phyloP scores from a whole-genome alignment of 2,329 filamentous ascomycete species.

The Aaosphaeria pasadenensis region DNA sequence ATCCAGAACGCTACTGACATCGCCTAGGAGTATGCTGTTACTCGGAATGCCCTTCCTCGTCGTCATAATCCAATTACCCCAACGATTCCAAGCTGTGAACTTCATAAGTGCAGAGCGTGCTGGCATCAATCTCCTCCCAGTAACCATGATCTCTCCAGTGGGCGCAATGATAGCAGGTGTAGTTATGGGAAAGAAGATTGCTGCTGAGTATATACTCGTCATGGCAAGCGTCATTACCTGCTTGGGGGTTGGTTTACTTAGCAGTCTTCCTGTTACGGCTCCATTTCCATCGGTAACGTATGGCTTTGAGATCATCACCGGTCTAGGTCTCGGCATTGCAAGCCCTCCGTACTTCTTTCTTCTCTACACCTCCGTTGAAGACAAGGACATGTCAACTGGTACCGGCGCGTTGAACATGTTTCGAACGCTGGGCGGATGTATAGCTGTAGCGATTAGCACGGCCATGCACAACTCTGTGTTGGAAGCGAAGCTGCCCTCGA shows the following conservation, averaged over 20 bases:
- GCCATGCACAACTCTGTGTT: constrained; percentile 23
- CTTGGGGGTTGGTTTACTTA: constrained; percentile 24
- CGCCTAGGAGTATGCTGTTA: constrained; percentile 20
- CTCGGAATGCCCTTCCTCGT: constrained; percentile 27
- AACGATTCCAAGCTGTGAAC: constrained; percentile 32
- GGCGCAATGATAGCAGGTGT: constrained; percentile 23
- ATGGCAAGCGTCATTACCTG: constrained; percentile 14
- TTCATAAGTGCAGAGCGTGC: constrained; percentile 26
- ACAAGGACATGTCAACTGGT: constrained; percentile 23
- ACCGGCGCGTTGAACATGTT: constrained; percentile 31
- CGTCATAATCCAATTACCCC: constrained; percentile 28
- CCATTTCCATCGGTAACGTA: constrained; percentile 18
- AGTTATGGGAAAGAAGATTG: constrained; percentile 14
- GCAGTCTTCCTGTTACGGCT: constrained; percentile 19
- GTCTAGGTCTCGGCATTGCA: constrained; percentile 22
- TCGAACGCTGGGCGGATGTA: constrained; percentile 27
- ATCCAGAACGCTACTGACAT: neutral
- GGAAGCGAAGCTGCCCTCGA: constrained; percentile 9
- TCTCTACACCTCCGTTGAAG: constrained; percentile 16
- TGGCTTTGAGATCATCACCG: constrained; percentile 27
- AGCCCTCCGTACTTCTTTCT: constrained; percentile 28
- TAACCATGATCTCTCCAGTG: constrained; percentile 23
- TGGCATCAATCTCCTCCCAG: constrained; percentile 27
- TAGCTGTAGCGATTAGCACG: constrained; percentile 30
- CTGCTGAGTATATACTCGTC: constrained; percentile 20